A percentile compares a stretch with the other conserved stretches of the same genome.
Evolutionary conservation across 148 eudicot genomes (phyloP).

Genomic region (Chenopodium album): DNA sequence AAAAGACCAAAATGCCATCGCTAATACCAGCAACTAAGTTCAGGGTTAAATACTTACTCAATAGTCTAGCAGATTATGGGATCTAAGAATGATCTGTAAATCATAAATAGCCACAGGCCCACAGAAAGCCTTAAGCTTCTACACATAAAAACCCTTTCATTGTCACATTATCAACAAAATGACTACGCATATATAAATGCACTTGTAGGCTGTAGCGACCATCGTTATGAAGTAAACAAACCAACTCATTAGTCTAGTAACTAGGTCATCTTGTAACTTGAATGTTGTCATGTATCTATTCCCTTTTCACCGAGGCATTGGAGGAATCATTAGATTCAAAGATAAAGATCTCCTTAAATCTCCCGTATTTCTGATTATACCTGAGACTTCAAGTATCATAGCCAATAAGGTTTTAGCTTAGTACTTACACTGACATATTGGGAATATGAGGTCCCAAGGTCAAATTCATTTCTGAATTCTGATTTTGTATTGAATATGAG

Average conservation of each 20-base stretch:
- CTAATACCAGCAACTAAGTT: neutral
- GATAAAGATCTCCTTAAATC: neutral
- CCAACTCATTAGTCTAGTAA: no score
- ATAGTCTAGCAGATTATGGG: neutral
- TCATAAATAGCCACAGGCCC: no score
- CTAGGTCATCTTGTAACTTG: no score
- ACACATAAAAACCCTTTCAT: no score
- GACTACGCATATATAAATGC: neutral
- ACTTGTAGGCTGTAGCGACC: neutral
- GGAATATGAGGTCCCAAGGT: no score
- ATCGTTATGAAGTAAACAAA: neutral
- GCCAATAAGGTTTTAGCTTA: neutral
- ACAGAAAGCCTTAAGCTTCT: no score
- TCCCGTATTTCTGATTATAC: neutral
- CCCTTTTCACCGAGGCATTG: neutral
- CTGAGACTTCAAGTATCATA: neutral
- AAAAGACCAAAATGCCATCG: neutral
- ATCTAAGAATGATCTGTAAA: neutral
- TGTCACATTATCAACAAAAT: neutral
- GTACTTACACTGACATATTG: neutral
- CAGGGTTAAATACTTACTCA: no score
- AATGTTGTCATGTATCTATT: no score
- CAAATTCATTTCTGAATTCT: no score
- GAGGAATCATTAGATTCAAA: neutral
- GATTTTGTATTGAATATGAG: no score